Conservation (phyloP, 768 basidiomycete genomes). For the Pleurotus citrinopileatus region DNA sequence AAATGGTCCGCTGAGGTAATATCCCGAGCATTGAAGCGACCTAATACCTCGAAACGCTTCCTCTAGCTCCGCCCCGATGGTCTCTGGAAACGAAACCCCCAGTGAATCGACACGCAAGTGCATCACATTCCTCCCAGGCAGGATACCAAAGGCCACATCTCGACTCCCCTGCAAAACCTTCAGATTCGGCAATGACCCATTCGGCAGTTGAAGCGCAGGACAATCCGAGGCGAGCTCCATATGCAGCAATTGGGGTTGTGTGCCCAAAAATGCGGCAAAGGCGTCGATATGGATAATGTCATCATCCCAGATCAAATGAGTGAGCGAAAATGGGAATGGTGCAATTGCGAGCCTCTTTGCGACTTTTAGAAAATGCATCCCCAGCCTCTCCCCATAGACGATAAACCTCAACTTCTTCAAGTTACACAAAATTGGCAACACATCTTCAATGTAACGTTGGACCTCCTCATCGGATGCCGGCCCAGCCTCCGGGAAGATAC, state of each 20-base stretch:
- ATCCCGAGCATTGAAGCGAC: neutral
- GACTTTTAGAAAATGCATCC: neutral
- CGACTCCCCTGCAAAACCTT: neutral
- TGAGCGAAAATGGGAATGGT: neutral
- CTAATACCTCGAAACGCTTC: neutral
- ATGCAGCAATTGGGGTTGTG: neutral
- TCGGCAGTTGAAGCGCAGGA: neutral
- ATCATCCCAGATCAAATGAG: neutral
- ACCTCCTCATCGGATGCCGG: neutral
- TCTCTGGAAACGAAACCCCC: neutral
- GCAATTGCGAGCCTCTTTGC: neutral
- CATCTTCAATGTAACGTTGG: neutral
- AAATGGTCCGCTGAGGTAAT: too few species aligned
- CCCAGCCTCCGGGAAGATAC: neutral
- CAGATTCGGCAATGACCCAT: neutral
- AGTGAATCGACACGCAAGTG: neutral
- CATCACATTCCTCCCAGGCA: neutral
- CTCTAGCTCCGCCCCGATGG: neutral
- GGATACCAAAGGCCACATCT: neutral
- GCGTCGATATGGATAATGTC: neutral
- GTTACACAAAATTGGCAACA: neutral
- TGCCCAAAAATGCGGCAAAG: neutral
- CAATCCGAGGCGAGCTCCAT: neutral
- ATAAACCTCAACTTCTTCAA: neutral
- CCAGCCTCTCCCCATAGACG: neutral